Conservation (phyloP, 345 rosid species). For the Rubroshorea leprosula region DNA sequence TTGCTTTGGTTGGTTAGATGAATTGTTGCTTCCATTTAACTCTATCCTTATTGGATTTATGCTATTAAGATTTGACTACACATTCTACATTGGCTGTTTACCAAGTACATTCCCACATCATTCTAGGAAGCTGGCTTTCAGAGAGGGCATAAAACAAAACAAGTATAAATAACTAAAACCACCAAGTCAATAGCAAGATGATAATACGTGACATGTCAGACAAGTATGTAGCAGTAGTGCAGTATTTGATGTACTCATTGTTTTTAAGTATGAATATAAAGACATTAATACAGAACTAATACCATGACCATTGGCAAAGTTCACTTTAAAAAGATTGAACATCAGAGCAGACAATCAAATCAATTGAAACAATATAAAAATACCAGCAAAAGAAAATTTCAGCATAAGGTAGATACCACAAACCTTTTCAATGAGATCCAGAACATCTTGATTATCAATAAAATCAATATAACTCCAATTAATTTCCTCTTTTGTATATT, state of each 20-base stretch:
- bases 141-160: neutral
- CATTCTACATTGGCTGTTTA: neutral
- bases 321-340: neutral
- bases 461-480: conserved; percentile 99
- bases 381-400: conserved; percentile 9
- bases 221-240: neutral
- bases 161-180: neutral
- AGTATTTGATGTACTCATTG: neutral
- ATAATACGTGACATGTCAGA: neutral
- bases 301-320: neutral
- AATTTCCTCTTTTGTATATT: conserved; percentile 91
- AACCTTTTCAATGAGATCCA: conserved; percentile 98
- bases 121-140: too few species aligned
- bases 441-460: conserved; percentile 86
- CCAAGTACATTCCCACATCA: too few species aligned
- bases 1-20: neutral
- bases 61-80: neutral
- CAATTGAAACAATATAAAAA: conserved; percentile 8
- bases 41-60: neutral
- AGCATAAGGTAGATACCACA: conserved; percentile 22
- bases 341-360: conserved; percentile 6
- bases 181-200: neutral
- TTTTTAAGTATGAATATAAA: neutral
- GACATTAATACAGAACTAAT: neutral
- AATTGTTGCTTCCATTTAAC: neutral